Evolutionary conservation across 352 stramenopile genomes (phyloP).

Genomic region (Globisporangium heterothallicum): DNA sequence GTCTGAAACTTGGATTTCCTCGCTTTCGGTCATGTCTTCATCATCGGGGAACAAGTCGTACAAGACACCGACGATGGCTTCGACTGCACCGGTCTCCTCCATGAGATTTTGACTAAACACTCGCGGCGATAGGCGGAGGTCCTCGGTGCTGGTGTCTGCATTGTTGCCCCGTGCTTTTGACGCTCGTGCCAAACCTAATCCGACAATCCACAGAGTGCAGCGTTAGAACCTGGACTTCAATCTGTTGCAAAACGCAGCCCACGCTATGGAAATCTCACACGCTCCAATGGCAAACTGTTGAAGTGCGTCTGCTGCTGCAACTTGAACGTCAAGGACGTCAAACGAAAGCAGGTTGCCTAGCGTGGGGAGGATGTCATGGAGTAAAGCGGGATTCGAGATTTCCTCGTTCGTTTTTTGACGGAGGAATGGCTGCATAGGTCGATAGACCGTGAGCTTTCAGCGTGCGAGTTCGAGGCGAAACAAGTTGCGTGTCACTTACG

Average conservation of each 20-base stretch:
- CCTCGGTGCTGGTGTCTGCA: slow-evolving; percentile 25
- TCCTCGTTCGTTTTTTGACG: slow-evolving; percentile 77
- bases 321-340: slow-evolving; percentile 50
- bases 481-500: too few relatives aligned
- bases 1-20: not conserved
- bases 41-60: slow-evolving; percentile 71
- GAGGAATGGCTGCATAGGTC: slow-evolving; percentile 48
- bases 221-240: too few relatives aligned
- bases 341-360: slow-evolving; percentile 60
- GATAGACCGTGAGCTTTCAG: too few relatives aligned
- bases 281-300: slow-evolving; percentile 52
- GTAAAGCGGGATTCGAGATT: slow-evolving; percentile 46
- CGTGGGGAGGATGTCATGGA: slow-evolving; percentile 41
- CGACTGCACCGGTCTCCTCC: slow-evolving; percentile 53
- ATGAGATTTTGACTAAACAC: slow-evolving; percentile 66
- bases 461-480: too few relatives aligned
- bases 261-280: slow-evolving; percentile 42
- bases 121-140: slow-evolving; percentile 50
- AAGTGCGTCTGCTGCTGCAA: slow-evolving; percentile 49
- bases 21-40: slow-evolving; percentile 11
- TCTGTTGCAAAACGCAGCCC: not conserved
- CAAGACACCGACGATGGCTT: slow-evolving; percentile 53
- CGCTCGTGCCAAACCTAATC: slow-evolving; percentile 31
- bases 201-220: too few relatives aligned
- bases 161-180: slow-evolving; percentile 28